These are phyloP conservation scores for Prunus persica DNA, from an alignment of 306 rosid species.

Conservation along the genomic window DNA sequence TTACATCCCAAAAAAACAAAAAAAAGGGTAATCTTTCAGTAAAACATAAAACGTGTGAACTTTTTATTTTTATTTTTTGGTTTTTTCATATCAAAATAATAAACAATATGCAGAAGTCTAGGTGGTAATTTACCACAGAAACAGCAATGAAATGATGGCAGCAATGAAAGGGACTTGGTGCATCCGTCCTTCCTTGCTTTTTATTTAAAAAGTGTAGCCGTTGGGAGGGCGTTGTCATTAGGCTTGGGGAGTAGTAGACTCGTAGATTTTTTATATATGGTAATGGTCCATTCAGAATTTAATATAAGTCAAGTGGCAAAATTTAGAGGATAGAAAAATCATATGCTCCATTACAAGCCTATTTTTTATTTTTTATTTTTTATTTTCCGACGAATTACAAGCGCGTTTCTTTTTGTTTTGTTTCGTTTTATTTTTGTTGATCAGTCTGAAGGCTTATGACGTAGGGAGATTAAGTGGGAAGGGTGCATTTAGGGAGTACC, in stretches of 20 bases:
- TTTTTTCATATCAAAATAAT: background rate
- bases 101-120: conserved; percentile 10
- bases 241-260: conserved; percentile 1
- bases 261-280: background rate
- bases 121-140: conserved; percentile 15
- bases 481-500: no score
- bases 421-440: background rate
- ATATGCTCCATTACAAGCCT: background rate
- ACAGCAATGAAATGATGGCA: conserved; percentile 14
- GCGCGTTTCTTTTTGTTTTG: background rate
- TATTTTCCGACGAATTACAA: background rate
- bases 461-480: no score
- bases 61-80: background rate
- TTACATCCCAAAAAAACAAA: background rate
- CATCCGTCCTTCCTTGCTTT: background rate
- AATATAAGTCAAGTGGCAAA: background rate
- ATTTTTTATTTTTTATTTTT: background rate
- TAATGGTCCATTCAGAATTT: background rate
- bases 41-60: conserved; percentile 7
- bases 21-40: conserved; percentile 26
- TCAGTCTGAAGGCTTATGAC: background rate
- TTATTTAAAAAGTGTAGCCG: conserved; percentile 37
- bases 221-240: conserved; percentile 45
- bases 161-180: conserved; percentile 40
- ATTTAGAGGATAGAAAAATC: background rate